A percentile compares a stretch with the other conserved stretches of the same genome.
phyloP scores from a whole-genome alignment of 768 basidiomycete species.

The Leucogyrophana mollusca region DNA sequence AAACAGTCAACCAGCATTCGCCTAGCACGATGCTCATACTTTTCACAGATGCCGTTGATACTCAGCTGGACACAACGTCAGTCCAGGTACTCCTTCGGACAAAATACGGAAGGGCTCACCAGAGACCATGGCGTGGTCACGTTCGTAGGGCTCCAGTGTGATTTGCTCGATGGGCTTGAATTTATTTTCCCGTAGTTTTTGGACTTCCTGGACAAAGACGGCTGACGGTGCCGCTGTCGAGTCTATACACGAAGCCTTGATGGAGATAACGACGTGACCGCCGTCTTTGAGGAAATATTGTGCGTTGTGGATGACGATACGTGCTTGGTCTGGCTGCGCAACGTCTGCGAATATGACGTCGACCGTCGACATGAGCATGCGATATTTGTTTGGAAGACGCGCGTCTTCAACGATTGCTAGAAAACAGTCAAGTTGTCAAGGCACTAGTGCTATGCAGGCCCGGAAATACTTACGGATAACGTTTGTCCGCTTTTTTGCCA shows the following conservation, averaged over 20 bases:
- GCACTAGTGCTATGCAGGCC: neutral
- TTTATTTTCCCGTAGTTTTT: slow-evolving; percentile 68
- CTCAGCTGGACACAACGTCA: slow-evolving; percentile 30
- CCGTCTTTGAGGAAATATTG: slow-evolving; percentile 94
- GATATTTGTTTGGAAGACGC: slow-evolving; percentile 93
- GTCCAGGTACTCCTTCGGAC: neutral
- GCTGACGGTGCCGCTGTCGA: slow-evolving; percentile 89
- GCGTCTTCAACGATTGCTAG: slow-evolving; percentile 96
- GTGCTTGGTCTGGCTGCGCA: slow-evolving; percentile 98
- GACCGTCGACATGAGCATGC: slow-evolving; percentile 93
- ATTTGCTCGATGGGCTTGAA: slow-evolving; percentile 97
- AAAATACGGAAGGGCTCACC: slow-evolving; percentile 41
- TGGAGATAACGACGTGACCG: slow-evolving; percentile 92
- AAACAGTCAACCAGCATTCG: slow-evolving; percentile 7
- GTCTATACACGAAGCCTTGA: slow-evolving; percentile 99
- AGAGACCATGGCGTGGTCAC: slow-evolving; percentile 89
- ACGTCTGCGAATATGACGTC: slow-evolving; percentile 99
- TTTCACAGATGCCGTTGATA: slow-evolving; percentile 45
- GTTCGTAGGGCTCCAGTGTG: slow-evolving; percentile 90
- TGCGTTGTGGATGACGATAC: slow-evolving; percentile 92
- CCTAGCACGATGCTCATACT: neutral
- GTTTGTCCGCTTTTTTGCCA: slow-evolving; percentile 99
- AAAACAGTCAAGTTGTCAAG: slow-evolving; percentile 5
- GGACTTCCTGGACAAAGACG: slow-evolving; percentile 87
- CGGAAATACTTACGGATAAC: slow-evolving; percentile 77